Conservation (phyloP, 768 basidiomycete genomes). For the Termitomyces sp. region DNA sequence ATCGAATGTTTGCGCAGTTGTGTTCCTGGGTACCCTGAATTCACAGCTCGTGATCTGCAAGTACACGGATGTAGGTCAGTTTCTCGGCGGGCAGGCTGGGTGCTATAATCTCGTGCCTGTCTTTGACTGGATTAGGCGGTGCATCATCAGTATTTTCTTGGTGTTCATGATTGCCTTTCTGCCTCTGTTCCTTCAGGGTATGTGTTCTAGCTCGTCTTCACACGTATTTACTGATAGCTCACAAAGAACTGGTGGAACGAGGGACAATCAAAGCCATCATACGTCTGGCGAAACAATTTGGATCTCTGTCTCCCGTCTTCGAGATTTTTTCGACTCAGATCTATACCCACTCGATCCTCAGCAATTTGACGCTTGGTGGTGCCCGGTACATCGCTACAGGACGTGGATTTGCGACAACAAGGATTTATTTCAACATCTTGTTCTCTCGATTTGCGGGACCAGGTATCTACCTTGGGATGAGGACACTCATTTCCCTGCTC, state of each 20-base stretch:
- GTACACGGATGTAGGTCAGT: slow-evolving; percentile 69
- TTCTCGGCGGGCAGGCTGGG: slow-evolving; percentile 75
- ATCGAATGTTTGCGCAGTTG: slow-evolving; percentile 50
- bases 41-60: slow-evolving; percentile 75
- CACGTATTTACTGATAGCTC: slow-evolving; percentile 13
- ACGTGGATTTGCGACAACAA: slow-evolving; percentile 95
- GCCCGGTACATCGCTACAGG: slow-evolving; percentile 99
- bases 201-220: slow-evolving; percentile 13
- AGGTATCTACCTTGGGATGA: slow-evolving; percentile 95
- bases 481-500: slow-evolving; percentile 87
- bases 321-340: slow-evolving; percentile 99
- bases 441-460: slow-evolving; percentile 99
- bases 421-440: slow-evolving; percentile 91
- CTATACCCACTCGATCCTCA: slow-evolving; percentile 95
- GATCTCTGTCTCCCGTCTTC: slow-evolving; percentile 91
- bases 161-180: slow-evolving; percentile 98
- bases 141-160: slow-evolving; percentile 97
- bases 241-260: slow-evolving; percentile 87
- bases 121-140: slow-evolving; percentile 92
- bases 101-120: slow-evolving; percentile 96
- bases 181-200: slow-evolving; percentile 93
- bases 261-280: slow-evolving; percentile 90
- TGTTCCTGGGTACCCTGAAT: slow-evolving; percentile 92
- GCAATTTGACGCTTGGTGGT: slow-evolving; percentile 95
- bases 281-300: slow-evolving; percentile 91